Evolutionary conservation across 352 stramenopile species (phyloP).

Genomic region (Phytopythium chamaehyphon): DNA sequence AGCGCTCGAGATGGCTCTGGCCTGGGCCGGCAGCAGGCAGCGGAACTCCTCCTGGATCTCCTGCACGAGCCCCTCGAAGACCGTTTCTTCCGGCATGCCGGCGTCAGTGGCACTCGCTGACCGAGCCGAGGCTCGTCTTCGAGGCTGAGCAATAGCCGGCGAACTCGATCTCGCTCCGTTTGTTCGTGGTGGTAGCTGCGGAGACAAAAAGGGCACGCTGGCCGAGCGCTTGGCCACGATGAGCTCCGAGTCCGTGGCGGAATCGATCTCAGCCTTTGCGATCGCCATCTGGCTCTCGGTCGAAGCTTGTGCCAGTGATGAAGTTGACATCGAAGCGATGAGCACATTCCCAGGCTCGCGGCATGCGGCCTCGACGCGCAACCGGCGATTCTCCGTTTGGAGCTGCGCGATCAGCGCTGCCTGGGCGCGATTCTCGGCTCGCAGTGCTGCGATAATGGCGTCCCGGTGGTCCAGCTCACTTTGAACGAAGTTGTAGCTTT

Average conservation of each 20-base stretch:
- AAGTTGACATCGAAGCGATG: too few relatives aligned
- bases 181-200: too few relatives aligned
- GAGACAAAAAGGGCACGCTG: neutral
- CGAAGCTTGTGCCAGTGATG: too few relatives aligned
- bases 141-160: too few relatives aligned
- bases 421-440: neutral
- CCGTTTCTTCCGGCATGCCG: neutral
- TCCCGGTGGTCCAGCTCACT: neutral
- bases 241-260: neutral
- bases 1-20: too few relatives aligned
- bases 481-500: neutral
- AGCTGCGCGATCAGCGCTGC: neutral
- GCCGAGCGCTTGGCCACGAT: neutral
- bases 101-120: neutral
- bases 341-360: neutral
- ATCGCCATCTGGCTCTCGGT: neutral
- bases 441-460: neutral
- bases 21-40: neutral
- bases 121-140: too few relatives aligned
- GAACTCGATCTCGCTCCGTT: too few relatives aligned
- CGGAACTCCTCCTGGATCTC: slow-evolving; percentile 1
- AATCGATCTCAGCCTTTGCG: neutral
- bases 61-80: slow-evolving; percentile 1
- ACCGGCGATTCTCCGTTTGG: neutral
- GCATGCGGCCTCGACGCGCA: neutral